A percentile compares a stretch with the other conserved stretches of the same genome.
Evolutionary conservation across 2,329 filamentous ascomycete species (phyloP).

Genomic region (Microdochium trichocladiopsis): DNA sequence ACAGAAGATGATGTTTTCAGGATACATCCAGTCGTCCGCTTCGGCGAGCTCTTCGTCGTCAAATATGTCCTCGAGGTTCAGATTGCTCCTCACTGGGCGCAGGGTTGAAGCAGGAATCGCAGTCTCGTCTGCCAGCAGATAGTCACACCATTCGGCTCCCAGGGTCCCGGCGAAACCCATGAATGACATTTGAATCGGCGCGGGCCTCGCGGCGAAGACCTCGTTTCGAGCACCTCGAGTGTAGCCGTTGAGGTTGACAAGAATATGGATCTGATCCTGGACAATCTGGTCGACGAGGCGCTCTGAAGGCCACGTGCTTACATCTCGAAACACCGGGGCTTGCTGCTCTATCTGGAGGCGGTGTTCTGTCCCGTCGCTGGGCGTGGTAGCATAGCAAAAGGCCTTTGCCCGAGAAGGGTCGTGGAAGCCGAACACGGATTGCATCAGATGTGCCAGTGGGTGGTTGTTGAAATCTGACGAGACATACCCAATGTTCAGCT

Average conservation of each 20-base stretch:
- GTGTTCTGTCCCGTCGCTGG: slow-evolving; percentile 82
- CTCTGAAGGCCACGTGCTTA: slow-evolving; percentile 79
- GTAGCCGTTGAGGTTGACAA: slow-evolving; percentile 97
- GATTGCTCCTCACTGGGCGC: slow-evolving; percentile 69
- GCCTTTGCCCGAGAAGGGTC: slow-evolving; percentile 67
- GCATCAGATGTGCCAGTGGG: slow-evolving; percentile 94
- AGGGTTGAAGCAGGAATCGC: slow-evolving; percentile 79
- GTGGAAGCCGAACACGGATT: slow-evolving; percentile 94
- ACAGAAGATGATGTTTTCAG: slow-evolving; percentile 93
- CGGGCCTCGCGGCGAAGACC: slow-evolving; percentile 88
- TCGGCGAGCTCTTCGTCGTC: slow-evolving; percentile 60
- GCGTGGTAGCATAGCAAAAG: slow-evolving; percentile 92
- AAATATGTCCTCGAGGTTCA: slow-evolving; percentile 65
- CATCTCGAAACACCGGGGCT: slow-evolving; percentile 84
- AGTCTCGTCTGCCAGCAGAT: slow-evolving; percentile 82
- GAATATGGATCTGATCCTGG: slow-evolving; percentile 81
- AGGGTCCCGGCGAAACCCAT: slow-evolving; percentile 98
- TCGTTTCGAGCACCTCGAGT: slow-evolving; percentile 96
- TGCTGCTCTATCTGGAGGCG: slow-evolving; percentile 89
- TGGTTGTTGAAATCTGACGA: slow-evolving; percentile 99
- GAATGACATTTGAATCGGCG: slow-evolving; percentile 98
- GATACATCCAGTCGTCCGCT: slow-evolving; percentile 82
- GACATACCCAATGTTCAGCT: slow-evolving; percentile 89
- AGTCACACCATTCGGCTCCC: slow-evolving; percentile 98
- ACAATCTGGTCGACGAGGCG: slow-evolving; percentile 80